These are phyloP conservation scores for Phytopythium chamaehyphon DNA, from an alignment of 352 stramenopile species.

Conservation along the genomic window DNA sequence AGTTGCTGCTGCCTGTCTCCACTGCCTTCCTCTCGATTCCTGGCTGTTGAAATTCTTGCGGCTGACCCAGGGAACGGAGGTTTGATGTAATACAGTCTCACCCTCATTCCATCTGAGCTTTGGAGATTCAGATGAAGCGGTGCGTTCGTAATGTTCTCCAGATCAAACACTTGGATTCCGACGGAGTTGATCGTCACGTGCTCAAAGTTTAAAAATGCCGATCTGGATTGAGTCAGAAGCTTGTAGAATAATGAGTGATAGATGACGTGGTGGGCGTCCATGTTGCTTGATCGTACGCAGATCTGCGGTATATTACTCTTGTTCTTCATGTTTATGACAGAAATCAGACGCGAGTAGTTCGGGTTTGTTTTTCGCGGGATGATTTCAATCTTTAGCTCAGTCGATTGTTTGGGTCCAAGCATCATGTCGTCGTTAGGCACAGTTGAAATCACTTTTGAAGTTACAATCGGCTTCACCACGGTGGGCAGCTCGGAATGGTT, in stretches of 20 bases:
- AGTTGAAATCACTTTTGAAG: conserved; percentile 87
- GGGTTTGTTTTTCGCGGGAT: conserved; percentile 88
- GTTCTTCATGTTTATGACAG: conserved; percentile 86
- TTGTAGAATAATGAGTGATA: conserved; percentile 91
- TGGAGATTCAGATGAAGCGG: conserved; percentile 75
- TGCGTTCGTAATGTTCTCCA: conserved; percentile 87
- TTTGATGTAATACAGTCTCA: conserved; percentile 74
- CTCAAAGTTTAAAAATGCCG: conserved; percentile 87
- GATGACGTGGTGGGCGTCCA: conserved; percentile 89
- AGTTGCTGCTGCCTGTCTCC: conserved; percentile 7
- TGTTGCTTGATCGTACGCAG: conserved; percentile 87
- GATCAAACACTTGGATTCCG: conserved; percentile 84
- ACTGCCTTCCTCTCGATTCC: not conserved
- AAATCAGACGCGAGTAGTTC: conserved; percentile 87
- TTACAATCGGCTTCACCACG: conserved; percentile 82
- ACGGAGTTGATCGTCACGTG: conserved; percentile 81
- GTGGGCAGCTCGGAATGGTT: conserved; percentile 88
- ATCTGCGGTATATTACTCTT: conserved; percentile 83
- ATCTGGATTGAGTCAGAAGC: conserved; percentile 77
- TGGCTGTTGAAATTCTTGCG: not conserved
- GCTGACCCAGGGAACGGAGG: conserved; percentile 27
- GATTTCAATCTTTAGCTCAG: conserved; percentile 88
- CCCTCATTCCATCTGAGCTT: conserved; percentile 64
- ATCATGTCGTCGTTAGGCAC: conserved; percentile 87
- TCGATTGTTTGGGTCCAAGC: conserved; percentile 82